A percentile compares a stretch with the other conserved stretches of the same genome.
Conservation (phyloP, 148 eudicot genomes). For the Suaeda aralocaspica region DNA sequence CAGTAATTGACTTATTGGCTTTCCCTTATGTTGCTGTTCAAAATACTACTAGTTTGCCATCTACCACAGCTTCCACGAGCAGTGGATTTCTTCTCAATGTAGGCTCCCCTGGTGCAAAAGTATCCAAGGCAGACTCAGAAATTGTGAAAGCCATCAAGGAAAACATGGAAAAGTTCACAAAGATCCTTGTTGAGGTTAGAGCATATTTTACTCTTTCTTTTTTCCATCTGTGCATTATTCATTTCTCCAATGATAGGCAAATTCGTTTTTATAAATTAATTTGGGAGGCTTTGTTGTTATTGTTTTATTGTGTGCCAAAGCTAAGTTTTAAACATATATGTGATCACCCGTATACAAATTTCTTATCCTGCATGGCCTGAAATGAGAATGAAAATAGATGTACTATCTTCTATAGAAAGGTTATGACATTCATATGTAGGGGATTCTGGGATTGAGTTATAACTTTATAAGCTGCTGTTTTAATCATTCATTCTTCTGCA, state of each 20-base stretch:
- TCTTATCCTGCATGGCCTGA: background rate
- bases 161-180: constrained; percentile 64
- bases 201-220: constrained; percentile 11
- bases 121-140: constrained; percentile 74
- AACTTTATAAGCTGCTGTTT: background rate
- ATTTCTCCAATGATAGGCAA: background rate
- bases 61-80: constrained; percentile 89
- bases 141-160: constrained; percentile 76
- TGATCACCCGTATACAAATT: too few relatives aligned
- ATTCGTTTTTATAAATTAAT: too few relatives aligned
- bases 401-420: background rate
- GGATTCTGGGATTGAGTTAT: background rate
- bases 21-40: constrained; percentile 96
- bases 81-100: constrained; percentile 76
- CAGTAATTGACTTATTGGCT: constrained; percentile 80
- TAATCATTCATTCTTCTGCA: background rate
- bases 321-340: background rate
- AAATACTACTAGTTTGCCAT: constrained; percentile 62
- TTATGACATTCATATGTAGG: background rate
- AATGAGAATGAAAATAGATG: background rate
- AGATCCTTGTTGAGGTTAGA: constrained; percentile 73
- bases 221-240: background rate
- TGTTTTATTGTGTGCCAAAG: background rate
- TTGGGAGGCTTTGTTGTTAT: too few relatives aligned
- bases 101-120: constrained; percentile 90